These are phyloP conservation scores for Colletotrichum sp. DNA, from an alignment of 2,329 filamentous ascomycete species.

Conservation along the genomic window DNA sequence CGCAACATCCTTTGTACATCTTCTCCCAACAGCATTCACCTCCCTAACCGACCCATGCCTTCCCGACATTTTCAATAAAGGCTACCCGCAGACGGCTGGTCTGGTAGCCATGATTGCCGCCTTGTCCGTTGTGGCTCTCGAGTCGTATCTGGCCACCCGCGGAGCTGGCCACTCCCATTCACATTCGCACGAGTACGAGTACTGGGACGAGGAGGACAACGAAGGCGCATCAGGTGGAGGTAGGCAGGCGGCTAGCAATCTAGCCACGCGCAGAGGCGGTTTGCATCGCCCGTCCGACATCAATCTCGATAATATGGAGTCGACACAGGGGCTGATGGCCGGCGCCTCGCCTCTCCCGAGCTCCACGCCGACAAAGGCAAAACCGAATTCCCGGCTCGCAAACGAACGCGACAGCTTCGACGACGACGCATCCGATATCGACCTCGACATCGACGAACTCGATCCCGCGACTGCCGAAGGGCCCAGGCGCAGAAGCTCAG, in stretches of 20 bases:
- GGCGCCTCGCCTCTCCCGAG: slow-evolving; percentile 63
- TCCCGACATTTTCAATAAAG: slow-evolving; percentile 77
- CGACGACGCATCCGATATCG: slow-evolving; percentile 60
- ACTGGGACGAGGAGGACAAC: slow-evolving; percentile 52
- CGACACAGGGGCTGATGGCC: slow-evolving; percentile 59
- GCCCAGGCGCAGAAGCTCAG: slow-evolving; percentile 26
- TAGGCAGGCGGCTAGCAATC: slow-evolving; percentile 27
- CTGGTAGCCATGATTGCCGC: slow-evolving; percentile 83
- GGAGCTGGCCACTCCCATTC: slow-evolving; percentile 67
- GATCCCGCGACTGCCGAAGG: slow-evolving; percentile 41
- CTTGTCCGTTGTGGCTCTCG: slow-evolving; percentile 82
- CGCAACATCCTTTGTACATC: slow-evolving; percentile 83
- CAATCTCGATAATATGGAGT: slow-evolving; percentile 55
- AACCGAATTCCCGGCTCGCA: slow-evolving; percentile 8
- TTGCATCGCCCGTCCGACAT: slow-evolving; percentile 53
- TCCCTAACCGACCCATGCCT: slow-evolving; percentile 74
- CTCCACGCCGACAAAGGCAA: slow-evolving; percentile 47
- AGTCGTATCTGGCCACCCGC: slow-evolving; percentile 84
- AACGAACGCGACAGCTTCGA: slow-evolving; percentile 24
- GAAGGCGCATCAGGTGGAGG: slow-evolving; percentile 26
- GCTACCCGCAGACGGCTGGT: slow-evolving; percentile 81
- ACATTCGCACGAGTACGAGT: slow-evolving; percentile 45
- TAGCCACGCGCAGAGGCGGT: slow-evolving; percentile 42
- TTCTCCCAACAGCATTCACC: slow-evolving; percentile 70
- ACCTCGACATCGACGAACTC: slow-evolving; percentile 66